These are phyloP conservation scores for Polytolypa hystricis DNA, from an alignment of 2,329 filamentous ascomycete species.

Conservation along the genomic window DNA sequence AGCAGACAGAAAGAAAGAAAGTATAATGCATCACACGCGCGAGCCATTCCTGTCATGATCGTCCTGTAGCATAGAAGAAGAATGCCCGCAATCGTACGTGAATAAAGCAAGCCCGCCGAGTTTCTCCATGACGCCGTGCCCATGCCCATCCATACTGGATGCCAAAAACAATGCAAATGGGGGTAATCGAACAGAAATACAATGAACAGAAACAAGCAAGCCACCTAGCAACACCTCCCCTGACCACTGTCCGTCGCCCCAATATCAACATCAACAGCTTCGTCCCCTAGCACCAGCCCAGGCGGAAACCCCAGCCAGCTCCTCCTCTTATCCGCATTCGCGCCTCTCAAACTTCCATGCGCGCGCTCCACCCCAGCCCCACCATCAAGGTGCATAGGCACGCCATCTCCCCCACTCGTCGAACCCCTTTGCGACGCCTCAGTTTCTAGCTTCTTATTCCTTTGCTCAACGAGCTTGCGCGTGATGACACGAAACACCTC, in stretches of 20 bases:
- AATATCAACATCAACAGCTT: slow-evolving; percentile 19
- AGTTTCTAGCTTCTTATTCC: slow-evolving; percentile 43
- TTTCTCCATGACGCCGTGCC: too few species aligned
- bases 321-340: slow-evolving; percentile 48
- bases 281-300: slow-evolving; percentile 29
- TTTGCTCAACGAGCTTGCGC: slow-evolving; percentile 69
- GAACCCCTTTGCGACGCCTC: slow-evolving; percentile 37
- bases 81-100: too few species aligned
- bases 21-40: too few species aligned
- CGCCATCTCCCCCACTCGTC: slow-evolving; percentile 34
- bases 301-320: slow-evolving; percentile 55
- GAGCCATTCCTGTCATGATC: too few species aligned
- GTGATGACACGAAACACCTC: slow-evolving; percentile 90
- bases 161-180: too few species aligned
- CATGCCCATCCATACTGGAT: too few species aligned
- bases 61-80: too few species aligned
- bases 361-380: slow-evolving; percentile 27
- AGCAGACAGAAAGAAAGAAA: not conserved
- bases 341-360: slow-evolving; percentile 49
- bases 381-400: slow-evolving; percentile 38
- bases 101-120: too few species aligned
- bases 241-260: slow-evolving; percentile 22
- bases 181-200: not conserved
- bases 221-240: slow-evolving; percentile 30
- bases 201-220: not conserved